Base-by-base conservation (phyloP, 192 early-diverging fungal genomes). In the Spinellus fusiger region DNA sequence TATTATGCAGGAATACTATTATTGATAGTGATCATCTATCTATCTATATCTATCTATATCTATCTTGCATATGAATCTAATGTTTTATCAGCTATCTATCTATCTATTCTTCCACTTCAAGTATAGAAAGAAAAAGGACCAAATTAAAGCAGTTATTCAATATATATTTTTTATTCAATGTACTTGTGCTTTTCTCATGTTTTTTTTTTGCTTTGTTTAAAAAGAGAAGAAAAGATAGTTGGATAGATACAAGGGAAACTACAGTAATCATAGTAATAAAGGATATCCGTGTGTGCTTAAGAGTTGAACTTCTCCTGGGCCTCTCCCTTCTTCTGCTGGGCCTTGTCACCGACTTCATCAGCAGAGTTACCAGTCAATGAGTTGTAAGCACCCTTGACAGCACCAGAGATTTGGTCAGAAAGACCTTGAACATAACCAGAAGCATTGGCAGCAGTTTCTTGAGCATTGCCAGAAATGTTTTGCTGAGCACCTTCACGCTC, bases 401-500 rank as follows among this genome's bases (percentile, higher is more conserved):
- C 61, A 38, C 71, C 71, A 25, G 53, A 12, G 18, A 60, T 2
- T 31, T 68, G 62, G 51, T 73, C 29, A 16, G 48, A 54, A 37
- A 64, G 12, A 35, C 71, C 71, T 23, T 68, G 28, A 27, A 68
- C 61, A n/a, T 69, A 56, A 5, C 59, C 68, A 27, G 57, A 27
- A 18, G 59, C 49, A 15, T 62, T 54, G 18, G 32, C 38, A 34
- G 66, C 57, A 6, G 44, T 4, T 49, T 73, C 66, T 12, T 58
- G 29, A 22, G 54, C 52, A 7, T 71, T 54, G 52, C 63, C 69
- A 5, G 58, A 32, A 53, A 54, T 35, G 54, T 59, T 61, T 44
- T 77, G 58, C 15, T 55, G 15, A n/a, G 60, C 62, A 23, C 76
- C 76, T 23, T 65, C 49, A 12, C 62, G 32, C n/a, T 60, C 56